A percentile compares a stretch with the other conserved stretches of the same genome.
phyloP scores from a whole-genome alignment of 2,329 filamentous ascomycete species.

The Epichloe bromicola region DNA sequence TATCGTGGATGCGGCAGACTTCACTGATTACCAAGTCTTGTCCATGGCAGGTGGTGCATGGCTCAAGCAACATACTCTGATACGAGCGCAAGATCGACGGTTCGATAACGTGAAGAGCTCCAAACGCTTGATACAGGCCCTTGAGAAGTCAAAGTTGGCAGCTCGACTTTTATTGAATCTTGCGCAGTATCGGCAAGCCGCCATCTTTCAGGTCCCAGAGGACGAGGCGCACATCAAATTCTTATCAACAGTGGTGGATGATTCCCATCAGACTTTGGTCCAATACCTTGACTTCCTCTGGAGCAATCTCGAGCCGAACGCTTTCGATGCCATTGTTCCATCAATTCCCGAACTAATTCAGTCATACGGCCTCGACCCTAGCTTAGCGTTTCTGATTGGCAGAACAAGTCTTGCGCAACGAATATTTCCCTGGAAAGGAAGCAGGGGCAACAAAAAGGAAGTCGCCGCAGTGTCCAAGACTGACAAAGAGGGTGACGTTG shows the following conservation, averaged over 20 bases:
- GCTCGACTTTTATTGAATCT: slow-evolving; percentile 79
- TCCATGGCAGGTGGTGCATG: slow-evolving; percentile 79
- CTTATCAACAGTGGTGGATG: slow-evolving; percentile 76
- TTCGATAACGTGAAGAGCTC: slow-evolving; percentile 64
- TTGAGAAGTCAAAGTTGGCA: slow-evolving; percentile 66
- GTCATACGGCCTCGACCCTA: slow-evolving; percentile 67
- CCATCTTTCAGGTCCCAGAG: slow-evolving; percentile 61
- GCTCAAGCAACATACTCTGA: slow-evolving; percentile 67
- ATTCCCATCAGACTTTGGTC: slow-evolving; percentile 70
- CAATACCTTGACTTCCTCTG: slow-evolving; percentile 86
- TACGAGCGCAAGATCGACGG: slow-evolving; percentile 69
- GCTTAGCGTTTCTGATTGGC: slow-evolving; percentile 74
- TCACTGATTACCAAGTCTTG: slow-evolving; percentile 76
- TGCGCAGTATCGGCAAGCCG: slow-evolving; percentile 80
- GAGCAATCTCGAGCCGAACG: slow-evolving; percentile 58
- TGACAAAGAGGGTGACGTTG: slow-evolving; percentile 46
- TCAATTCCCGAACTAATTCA: slow-evolving; percentile 59
- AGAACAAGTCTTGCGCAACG: slow-evolving; percentile 60
- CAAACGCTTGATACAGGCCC: slow-evolving; percentile 63
- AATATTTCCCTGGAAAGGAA: slow-evolving; percentile 33
- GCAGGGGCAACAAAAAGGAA: slow-evolving; percentile 18
- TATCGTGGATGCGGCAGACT: slow-evolving; percentile 73
- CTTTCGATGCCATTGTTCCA: slow-evolving; percentile 71
- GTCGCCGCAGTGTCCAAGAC: slow-evolving; percentile 13
- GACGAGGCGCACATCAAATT: slow-evolving; percentile 75